phyloP scores from a whole-genome alignment of 78 protist genomes.

The Dictyostelium citrinum region DNA sequence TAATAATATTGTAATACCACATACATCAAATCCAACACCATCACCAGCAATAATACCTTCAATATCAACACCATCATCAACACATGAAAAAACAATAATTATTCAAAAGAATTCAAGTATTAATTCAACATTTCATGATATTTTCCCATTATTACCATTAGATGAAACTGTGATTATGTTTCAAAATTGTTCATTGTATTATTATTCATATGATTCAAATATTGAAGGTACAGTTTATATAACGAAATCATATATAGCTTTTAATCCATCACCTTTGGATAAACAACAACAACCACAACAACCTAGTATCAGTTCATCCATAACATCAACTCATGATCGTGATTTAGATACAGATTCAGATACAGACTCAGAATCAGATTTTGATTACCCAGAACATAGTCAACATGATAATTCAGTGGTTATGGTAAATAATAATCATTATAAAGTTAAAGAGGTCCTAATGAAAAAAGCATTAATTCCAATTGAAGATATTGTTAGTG shows the following conservation, averaged over 20 bases:
- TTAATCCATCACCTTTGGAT: conserved; percentile 10
- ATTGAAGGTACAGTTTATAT: conserved; percentile 44
- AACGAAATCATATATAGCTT: conserved; percentile 63
- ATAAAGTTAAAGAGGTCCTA: background rate
- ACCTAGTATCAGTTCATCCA: background rate
- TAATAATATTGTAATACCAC: background rate
- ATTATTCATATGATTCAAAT: background rate
- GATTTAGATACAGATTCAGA: background rate
- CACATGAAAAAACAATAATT: conserved; percentile 33
- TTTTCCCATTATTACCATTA: conserved; percentile 40
- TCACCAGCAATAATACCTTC: background rate
- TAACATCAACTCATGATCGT: background rate
- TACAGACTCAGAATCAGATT: background rate
- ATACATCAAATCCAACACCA: background rate
- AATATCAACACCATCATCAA: background rate
- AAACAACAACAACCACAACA: background rate
- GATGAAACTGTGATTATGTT: conserved; percentile 11
- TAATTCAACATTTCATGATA: conserved; percentile 22
- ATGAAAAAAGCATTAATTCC: conserved; percentile 50
- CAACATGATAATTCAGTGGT: background rate
- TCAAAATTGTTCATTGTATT: conserved; percentile 50
- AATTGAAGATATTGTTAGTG: conserved; percentile 59
- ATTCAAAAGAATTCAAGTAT: conserved; percentile 43
- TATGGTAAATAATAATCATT: background rate
- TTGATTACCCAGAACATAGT: background rate